These are phyloP conservation scores for Leishmania tarentolae DNA, from an alignment of 208 protist genomes.

Conservation along the genomic window DNA sequence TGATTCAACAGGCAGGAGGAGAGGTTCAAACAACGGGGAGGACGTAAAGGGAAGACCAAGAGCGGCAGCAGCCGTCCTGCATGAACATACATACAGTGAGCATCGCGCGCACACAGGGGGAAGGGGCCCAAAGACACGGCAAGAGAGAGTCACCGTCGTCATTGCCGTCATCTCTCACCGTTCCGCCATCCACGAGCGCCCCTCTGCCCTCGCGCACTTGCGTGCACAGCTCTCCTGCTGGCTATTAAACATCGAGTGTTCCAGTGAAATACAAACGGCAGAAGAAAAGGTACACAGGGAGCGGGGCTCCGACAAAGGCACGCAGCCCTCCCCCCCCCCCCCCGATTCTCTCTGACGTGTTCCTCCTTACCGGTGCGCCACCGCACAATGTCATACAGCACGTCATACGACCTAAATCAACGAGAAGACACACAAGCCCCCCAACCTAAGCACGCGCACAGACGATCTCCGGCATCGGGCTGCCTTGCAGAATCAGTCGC, in stretches of 20 bases:
- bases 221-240: not conserved
- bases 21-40: not conserved
- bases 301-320: too few species aligned
- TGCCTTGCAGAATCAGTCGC: not conserved
- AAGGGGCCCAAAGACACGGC: not conserved
- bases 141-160: not conserved
- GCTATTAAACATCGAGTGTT: conserved; percentile 12
- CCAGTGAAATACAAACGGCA: not conserved
- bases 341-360: too few species aligned
- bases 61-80: not conserved
- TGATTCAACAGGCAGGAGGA: not conserved
- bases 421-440: not conserved
- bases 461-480: not conserved
- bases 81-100: not conserved
- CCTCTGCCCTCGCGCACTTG: not conserved
- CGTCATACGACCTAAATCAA: not conserved
- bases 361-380: not conserved
- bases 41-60: not conserved
- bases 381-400: not conserved
- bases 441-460: not conserved
- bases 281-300: not conserved
- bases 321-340: too few species aligned
- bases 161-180: not conserved
- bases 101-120: not conserved
- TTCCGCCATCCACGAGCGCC: not conserved